These are phyloP conservation scores for Pinus albicaulis DNA, from an alignment of 75 land plant genomes.

Conservation along the genomic window DNA sequence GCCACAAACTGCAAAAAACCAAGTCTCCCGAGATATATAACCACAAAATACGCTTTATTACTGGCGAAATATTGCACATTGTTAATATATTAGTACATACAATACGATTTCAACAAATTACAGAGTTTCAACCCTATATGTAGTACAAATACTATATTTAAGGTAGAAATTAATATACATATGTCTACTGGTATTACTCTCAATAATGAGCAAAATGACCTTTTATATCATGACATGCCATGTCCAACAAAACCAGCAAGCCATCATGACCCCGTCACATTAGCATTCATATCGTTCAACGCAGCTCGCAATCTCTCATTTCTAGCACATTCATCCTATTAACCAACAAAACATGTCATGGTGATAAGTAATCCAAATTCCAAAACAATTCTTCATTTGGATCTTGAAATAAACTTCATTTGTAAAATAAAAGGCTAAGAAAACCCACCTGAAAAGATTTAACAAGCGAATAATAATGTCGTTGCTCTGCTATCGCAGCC, in stretches of 20 bases:
- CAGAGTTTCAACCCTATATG: too few species aligned
- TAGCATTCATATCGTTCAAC: constrained; percentile 3
- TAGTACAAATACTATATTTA: background rate
- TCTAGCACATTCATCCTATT: constrained; percentile 39
- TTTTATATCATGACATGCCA: background rate
- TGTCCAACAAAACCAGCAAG: background rate
- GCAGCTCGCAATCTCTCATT: constrained; percentile 19
- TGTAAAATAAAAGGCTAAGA: background rate
- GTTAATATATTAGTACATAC: too few species aligned
- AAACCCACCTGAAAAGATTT: constrained; percentile 48
- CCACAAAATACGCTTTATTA: too few species aligned
- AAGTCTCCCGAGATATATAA: too few species aligned
- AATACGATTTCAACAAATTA: too few species aligned
- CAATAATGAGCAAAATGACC: background rate
- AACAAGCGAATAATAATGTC: constrained; percentile 34
- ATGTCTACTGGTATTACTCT: background rate
- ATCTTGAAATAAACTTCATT: background rate
- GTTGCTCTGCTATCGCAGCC: constrained; percentile 38
- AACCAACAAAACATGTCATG: background rate
- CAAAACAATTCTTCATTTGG: background rate
- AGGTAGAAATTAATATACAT: background rate
- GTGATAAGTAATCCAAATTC: background rate
- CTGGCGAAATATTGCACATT: too few species aligned
- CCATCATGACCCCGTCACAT: background rate
- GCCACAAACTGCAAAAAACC: too few species aligned